phyloP scores from a whole-genome alignment of 768 basidiomycete genomes.

The Royoungia palumana region DNA sequence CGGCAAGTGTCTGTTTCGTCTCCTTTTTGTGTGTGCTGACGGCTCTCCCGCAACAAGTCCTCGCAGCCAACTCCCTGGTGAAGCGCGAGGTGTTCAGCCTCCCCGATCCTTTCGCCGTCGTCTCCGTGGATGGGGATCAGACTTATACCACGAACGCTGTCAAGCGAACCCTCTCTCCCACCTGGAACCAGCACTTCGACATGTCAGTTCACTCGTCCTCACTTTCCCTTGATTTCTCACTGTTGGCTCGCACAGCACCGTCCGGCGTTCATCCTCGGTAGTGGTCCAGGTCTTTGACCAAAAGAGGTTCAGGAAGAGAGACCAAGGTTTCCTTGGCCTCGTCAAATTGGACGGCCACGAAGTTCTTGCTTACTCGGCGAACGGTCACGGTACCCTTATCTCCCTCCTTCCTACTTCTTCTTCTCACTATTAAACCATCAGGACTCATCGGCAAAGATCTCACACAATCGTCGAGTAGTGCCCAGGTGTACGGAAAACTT shows the following conservation, averaged over 20 bases:
- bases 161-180: conserved; percentile 63
- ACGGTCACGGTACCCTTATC: conserved; percentile 40
- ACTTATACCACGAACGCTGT: conserved; percentile 72
- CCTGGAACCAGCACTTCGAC: conserved; percentile 87
- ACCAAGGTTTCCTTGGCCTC: conserved; percentile 73
- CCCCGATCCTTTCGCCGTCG: conserved; percentile 86
- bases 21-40: not conserved
- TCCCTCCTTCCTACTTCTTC: not conserved
- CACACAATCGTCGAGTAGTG: conserved; percentile 20
- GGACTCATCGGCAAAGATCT: conserved; percentile 72
- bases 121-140: conserved; percentile 84
- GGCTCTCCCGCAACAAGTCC: conserved; percentile 45
- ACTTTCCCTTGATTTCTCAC: conserved; percentile 3
- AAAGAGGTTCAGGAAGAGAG: conserved; percentile 80
- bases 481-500: conserved; percentile 77
- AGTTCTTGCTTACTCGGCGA: conserved; percentile 47
- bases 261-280: conserved; percentile 72
- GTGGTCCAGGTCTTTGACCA: conserved; percentile 89
- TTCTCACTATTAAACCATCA: conserved; percentile 23
- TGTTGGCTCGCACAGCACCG: conserved; percentile 41
- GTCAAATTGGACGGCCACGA: conserved; percentile 55
- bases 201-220: conserved; percentile 50
- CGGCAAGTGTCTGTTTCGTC: conserved; percentile 5
- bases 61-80: conserved; percentile 68
- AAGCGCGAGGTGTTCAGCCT: conserved; percentile 78